Percentiles rank a stretch among this genome's conserved stretches.
phyloP scores from a whole-genome alignment of 176 grass and related monocot species.

The Paspalum notatum region DNA sequence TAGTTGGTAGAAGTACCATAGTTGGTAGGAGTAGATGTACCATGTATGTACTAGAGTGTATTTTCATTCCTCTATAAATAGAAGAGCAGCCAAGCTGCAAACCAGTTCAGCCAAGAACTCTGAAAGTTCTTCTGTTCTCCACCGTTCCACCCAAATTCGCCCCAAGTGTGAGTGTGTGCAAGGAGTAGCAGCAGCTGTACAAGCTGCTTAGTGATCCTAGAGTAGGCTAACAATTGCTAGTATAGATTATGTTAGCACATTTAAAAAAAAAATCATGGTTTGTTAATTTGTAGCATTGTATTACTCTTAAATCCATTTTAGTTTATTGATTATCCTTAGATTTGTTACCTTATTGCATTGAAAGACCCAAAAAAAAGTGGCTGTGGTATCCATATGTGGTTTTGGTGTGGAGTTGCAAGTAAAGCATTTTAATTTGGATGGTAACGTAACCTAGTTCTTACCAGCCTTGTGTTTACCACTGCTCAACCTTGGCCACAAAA shows the following conservation, averaged over 20 bases:
- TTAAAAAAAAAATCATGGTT: neutral
- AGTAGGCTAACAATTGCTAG: too few relatives aligned
- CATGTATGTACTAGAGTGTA: too few relatives aligned
- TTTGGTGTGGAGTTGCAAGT: neutral
- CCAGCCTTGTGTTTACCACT: neutral
- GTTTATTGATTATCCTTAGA: slow-evolving; percentile 2
- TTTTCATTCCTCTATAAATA: too few relatives aligned
- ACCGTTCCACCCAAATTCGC: too few relatives aligned
- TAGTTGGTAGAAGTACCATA: too few relatives aligned
- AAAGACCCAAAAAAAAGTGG: neutral
- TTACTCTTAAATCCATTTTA: neutral
- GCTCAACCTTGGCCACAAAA: neutral
- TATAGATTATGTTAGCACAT: neutral
- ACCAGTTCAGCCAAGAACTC: too few relatives aligned
- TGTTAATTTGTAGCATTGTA: neutral
- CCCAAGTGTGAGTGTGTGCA: too few relatives aligned
- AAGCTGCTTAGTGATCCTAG: too few relatives aligned
- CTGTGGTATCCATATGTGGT: neutral
- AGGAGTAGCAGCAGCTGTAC: too few relatives aligned
- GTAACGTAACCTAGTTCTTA: neutral
- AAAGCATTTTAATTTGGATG: neutral
- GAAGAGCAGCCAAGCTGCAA: too few relatives aligned
- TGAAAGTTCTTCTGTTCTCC: too few relatives aligned
- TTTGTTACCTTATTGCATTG: neutral
- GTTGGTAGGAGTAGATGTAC: too few relatives aligned